Conservation (phyloP, 306 rosid species). For the Prunus campanulata region DNA sequence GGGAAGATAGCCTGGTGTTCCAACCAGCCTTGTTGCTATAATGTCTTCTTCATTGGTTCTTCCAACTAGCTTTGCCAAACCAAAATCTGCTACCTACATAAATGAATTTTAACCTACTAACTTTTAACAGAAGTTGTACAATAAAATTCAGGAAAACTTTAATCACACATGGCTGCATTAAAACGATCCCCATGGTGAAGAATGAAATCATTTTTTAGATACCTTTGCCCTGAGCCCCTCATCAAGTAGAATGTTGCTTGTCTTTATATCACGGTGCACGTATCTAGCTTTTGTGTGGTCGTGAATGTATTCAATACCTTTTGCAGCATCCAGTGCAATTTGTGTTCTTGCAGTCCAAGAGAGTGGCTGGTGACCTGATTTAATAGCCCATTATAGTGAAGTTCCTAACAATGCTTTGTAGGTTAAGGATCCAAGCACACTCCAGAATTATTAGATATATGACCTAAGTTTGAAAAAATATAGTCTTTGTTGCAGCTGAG, state of each 20-base stretch:
- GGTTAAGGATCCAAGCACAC: too few relatives aligned
- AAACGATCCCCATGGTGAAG: too few relatives aligned
- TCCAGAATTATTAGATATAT: too few relatives aligned
- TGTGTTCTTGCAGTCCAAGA: constrained; percentile 83
- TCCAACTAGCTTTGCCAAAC: constrained; percentile 72
- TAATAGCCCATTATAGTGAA: constrained; percentile 6
- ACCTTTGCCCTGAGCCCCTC: constrained; percentile 77
- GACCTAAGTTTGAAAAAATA: too few relatives aligned
- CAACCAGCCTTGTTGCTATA: constrained; percentile 73
- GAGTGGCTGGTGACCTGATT: constrained; percentile 67
- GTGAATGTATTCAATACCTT: constrained; percentile 85
- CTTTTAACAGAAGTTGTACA: background rate
- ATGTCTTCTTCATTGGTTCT: constrained; percentile 66
- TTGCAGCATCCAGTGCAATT: constrained; percentile 81
- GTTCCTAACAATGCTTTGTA: background rate
- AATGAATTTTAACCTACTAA: background rate
- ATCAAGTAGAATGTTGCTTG: constrained; percentile 78
- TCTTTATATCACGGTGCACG: constrained; percentile 86
- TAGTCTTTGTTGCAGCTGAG: too few relatives aligned
- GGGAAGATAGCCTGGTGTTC: constrained; percentile 97
- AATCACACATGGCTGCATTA: too few relatives aligned
- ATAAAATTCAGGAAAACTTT: background rate
- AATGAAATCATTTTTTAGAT: background rate
- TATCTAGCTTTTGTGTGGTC: constrained; percentile 75
- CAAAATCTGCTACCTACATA: constrained; percentile 79